A percentile compares a stretch with the other conserved stretches of the same genome.
Conservation (phyloP, 805 yeast genomes). For the Yarrowia keelungensis region DNA sequence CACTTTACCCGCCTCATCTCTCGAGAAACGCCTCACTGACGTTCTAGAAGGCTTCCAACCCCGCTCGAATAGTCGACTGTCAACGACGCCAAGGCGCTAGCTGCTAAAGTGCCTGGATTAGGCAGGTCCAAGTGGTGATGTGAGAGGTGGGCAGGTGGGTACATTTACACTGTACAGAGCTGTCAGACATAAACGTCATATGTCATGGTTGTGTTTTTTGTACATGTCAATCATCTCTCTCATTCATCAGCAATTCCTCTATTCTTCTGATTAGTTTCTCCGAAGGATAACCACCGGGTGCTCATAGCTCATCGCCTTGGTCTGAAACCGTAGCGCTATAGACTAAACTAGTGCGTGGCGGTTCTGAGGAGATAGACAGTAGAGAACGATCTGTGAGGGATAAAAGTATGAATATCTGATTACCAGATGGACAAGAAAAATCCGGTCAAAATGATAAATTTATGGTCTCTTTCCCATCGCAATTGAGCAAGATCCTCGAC, state of each 20-base stretch:
- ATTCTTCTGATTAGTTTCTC: no score
- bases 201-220: no score
- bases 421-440: no score
- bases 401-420: not conserved
- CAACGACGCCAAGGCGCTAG: not conserved
- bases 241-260: not conserved
- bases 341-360: conserved; percentile 4
- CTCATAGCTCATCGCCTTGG: not conserved
- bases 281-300: no score
- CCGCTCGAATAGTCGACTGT: not conserved
- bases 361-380: not conserved
- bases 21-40: not conserved
- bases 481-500: no score
- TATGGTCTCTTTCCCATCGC: no score
- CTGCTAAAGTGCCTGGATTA: not conserved
- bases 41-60: not conserved
- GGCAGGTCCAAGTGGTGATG: not conserved
- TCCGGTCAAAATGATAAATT: no score
- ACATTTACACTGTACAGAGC: no score
- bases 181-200: no score
- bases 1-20: no score
- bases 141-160: no score
- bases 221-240: no score
- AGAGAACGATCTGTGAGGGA: not conserved
- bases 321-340: not conserved